Conservation (phyloP, 768 basidiomycete species). For the Boletus reticulatus region DNA sequence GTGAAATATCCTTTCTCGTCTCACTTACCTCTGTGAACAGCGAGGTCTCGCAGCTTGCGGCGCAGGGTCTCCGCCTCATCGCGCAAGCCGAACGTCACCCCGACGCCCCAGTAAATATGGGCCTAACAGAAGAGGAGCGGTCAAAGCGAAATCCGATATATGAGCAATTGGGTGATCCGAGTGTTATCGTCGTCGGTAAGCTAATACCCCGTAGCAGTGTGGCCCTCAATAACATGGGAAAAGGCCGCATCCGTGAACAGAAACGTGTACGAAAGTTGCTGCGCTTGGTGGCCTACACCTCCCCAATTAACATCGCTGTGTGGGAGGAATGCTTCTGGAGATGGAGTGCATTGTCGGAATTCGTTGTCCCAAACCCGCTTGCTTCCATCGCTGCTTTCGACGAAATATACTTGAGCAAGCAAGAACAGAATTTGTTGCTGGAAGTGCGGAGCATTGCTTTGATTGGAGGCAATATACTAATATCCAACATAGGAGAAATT, state of each 20-base stretch:
- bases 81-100: slow-evolving; percentile 66
- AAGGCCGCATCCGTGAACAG: slow-evolving; percentile 77
- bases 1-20: slow-evolving; percentile 72
- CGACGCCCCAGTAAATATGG: slow-evolving; percentile 49
- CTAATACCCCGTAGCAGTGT: slow-evolving; percentile 2
- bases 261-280: slow-evolving; percentile 75
- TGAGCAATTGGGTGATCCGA: slow-evolving; percentile 77
- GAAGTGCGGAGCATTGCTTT: slow-evolving; percentile 32
- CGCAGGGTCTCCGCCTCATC: slow-evolving; percentile 64
- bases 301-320: slow-evolving; percentile 68
- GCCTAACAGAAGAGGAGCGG: slow-evolving; percentile 56
- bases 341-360: slow-evolving; percentile 65
- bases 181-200: slow-evolving; percentile 65
- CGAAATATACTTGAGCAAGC: slow-evolving; percentile 33
- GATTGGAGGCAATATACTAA: slow-evolving; percentile 1
- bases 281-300: slow-evolving; percentile 59
- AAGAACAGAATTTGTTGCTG: slow-evolving; percentile 36
- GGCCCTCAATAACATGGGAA: slow-evolving; percentile 2
- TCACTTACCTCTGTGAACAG: slow-evolving; percentile 69
- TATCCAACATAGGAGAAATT: slow-evolving; percentile 55
- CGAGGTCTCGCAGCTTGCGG: slow-evolving; percentile 64
- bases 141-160: slow-evolving; percentile 72
- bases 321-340: slow-evolving; percentile 84
- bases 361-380: slow-evolving; percentile 42
- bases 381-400: slow-evolving; percentile 35